Percentiles rank a stretch among this genome's conserved stretches.
These are phyloP conservation scores for Scalesia atractyloides DNA, from an alignment of 129 eudicot species.

Conservation along the genomic window DNA sequence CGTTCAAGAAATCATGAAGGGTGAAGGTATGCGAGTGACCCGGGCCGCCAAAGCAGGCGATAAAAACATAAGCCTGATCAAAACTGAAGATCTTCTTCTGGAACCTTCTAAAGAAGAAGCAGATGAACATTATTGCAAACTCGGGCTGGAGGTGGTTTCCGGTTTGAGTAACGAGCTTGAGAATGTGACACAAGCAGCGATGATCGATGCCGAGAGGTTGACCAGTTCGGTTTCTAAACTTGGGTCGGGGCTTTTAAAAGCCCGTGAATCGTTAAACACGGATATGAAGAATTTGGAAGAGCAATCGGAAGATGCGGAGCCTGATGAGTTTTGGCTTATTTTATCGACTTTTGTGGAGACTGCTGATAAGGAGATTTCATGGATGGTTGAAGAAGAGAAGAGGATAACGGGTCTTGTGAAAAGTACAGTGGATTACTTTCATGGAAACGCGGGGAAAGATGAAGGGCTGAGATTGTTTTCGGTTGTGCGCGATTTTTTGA, in stretches of 20 bases:
- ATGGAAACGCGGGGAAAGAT: slow-evolving; percentile 51
- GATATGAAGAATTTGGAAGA: slow-evolving; percentile 40
- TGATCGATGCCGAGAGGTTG: slow-evolving; percentile 45
- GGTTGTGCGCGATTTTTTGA: slow-evolving; percentile 52
- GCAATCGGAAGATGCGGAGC: slow-evolving; percentile 31
- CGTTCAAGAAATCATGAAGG: slow-evolving; percentile 48
- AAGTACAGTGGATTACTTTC: slow-evolving; percentile 61
- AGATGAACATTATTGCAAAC: slow-evolving; percentile 35
- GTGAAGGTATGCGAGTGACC: slow-evolving; percentile 50
- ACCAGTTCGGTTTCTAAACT: slow-evolving; percentile 46
- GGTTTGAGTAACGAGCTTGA: slow-evolving; percentile 45
- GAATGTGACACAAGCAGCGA: slow-evolving; percentile 52
- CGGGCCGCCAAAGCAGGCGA: slow-evolving; percentile 42
- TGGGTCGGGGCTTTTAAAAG: slow-evolving; percentile 30
- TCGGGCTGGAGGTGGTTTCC: slow-evolving; percentile 52
- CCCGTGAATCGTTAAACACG: slow-evolving; percentile 37
- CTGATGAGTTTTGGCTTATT: slow-evolving; percentile 42
- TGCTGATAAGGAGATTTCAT: slow-evolving; percentile 44
- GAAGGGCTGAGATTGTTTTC: slow-evolving; percentile 61
- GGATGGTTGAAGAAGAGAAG: slow-evolving; percentile 53
- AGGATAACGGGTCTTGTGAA: slow-evolving; percentile 46
- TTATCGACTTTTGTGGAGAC: slow-evolving; percentile 41
- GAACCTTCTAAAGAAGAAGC: slow-evolving; percentile 42
- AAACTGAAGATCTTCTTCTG: slow-evolving; percentile 38
- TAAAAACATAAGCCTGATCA: slow-evolving; percentile 18